phyloP scores from a whole-genome alignment of 257 asterid genomes.

The Lycium barbarum region DNA sequence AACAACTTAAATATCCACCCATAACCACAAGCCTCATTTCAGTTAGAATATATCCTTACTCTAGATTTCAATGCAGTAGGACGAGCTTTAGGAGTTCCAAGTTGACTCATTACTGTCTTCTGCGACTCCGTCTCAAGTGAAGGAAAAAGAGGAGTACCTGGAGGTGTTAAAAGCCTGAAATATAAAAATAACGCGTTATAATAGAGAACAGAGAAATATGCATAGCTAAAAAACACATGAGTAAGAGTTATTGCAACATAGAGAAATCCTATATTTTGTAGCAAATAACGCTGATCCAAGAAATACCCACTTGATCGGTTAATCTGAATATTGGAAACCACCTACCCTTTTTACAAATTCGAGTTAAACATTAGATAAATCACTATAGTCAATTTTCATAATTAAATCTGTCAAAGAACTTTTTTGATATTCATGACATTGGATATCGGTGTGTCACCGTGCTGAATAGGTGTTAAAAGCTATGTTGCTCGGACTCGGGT shows the following conservation, averaged over 20 bases:
- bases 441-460: not conserved
- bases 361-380: not conserved
- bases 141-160: constrained; percentile 40
- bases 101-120: constrained; percentile 28
- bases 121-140: constrained; percentile 37
- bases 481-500: too few species aligned
- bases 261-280: not conserved
- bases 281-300: not conserved
- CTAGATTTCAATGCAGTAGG: constrained; percentile 38
- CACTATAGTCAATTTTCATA: not conserved
- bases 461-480: not conserved
- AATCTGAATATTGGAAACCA: not conserved
- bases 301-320: not conserved
- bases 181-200: not conserved
- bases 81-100: constrained; percentile 33
- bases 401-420: not conserved
- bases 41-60: constrained; percentile 29
- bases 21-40: not conserved
- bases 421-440: not conserved
- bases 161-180: constrained; percentile 39
- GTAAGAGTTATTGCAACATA: not conserved
- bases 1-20: constrained; percentile 24
- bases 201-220: not conserved
- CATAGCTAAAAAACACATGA: not conserved
- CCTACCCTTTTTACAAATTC: not conserved